phyloP scores from a whole-genome alignment of 805 yeast genomes.

The Torulaspora microellipsoides region DNA sequence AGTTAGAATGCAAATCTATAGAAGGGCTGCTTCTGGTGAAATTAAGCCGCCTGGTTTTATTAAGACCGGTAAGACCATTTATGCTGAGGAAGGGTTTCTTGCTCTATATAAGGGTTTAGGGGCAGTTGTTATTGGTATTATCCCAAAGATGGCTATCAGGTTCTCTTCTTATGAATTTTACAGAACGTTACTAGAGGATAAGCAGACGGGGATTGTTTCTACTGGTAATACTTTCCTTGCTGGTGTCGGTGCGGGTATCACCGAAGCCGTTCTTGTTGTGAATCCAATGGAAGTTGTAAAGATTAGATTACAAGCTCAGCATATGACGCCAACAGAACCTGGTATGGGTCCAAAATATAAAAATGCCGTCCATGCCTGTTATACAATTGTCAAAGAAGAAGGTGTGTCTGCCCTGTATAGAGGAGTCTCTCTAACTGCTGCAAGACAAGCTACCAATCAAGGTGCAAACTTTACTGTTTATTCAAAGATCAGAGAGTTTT shows the following conservation, averaged over 20 bases:
- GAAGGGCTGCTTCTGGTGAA: slow-evolving; percentile 51
- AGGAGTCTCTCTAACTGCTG: slow-evolving; percentile 94
- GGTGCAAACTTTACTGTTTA: slow-evolving; percentile 97
- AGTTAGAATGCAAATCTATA: slow-evolving; percentile 92
- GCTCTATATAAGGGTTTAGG: slow-evolving; percentile 94
- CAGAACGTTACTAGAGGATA: slow-evolving; percentile 60
- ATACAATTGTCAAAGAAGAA: slow-evolving; percentile 81
- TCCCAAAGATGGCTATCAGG: slow-evolving; percentile 97
- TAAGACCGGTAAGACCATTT: slow-evolving; percentile 74
- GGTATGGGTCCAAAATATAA: slow-evolving; percentile 73
- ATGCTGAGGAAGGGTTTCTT: slow-evolving; percentile 71
- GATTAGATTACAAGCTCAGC: slow-evolving; percentile 93
- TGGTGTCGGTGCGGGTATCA: slow-evolving; percentile 96
- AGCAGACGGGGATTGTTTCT: slow-evolving; percentile 57
- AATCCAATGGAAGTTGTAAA: slow-evolving; percentile 98
- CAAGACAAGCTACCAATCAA: slow-evolving; percentile 96
- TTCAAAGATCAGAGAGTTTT: slow-evolving; percentile 70
- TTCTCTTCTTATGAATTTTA: slow-evolving; percentile 91
- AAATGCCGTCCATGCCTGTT: slow-evolving; percentile 88
- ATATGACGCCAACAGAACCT: slow-evolving; percentile 39
- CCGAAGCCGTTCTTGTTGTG: slow-evolving; percentile 91
- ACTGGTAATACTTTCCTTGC: slow-evolving; percentile 79
- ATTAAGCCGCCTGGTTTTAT: slow-evolving; percentile 80
- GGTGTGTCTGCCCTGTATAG: slow-evolving; percentile 85
- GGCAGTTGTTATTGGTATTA: slow-evolving; percentile 95